A percentile compares a stretch with the other conserved stretches of the same genome.
Evolutionary conservation across 352 stramenopile genomes (phyloP).

Genomic region (Globisporangium uncinulatum): DNA sequence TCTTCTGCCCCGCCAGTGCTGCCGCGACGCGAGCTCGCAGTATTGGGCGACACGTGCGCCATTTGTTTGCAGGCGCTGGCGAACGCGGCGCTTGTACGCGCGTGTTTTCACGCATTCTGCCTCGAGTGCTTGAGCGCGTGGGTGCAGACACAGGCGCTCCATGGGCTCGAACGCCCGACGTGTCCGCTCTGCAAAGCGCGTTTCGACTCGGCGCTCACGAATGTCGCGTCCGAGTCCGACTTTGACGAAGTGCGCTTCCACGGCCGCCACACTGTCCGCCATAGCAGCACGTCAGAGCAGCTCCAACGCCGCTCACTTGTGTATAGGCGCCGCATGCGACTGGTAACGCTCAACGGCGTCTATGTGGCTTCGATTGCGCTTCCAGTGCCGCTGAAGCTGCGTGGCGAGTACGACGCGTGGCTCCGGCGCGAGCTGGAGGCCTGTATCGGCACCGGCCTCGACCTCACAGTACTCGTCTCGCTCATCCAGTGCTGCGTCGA

Average conservation of each 20-base stretch:
- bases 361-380: constrained; percentile 10
- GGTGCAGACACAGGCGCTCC: constrained; percentile 47
- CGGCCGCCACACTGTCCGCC: constrained; percentile 11
- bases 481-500: constrained; percentile 62
- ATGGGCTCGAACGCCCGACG: constrained; percentile 40
- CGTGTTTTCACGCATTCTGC: constrained; percentile 74
- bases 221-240: constrained; percentile 61
- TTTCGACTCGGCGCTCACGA: constrained; percentile 51
- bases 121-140: constrained; percentile 60
- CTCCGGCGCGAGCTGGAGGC: constrained; percentile 53
- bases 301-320: constrained; percentile 43
- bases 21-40: constrained; percentile 32
- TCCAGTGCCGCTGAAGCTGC: constrained; percentile 43
- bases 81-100: constrained; percentile 52
- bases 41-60: constrained; percentile 59
- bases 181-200: constrained; percentile 67
- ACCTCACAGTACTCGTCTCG: constrained; percentile 59
- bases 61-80: constrained; percentile 61
- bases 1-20: constrained; percentile 2
- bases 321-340: constrained; percentile 41
- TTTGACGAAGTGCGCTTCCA: constrained; percentile 52
- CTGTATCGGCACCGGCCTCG: constrained; percentile 60
- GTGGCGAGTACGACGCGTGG: constrained; percentile 55
- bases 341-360: constrained; percentile 41
- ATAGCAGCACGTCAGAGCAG: constrained; percentile 8